A percentile compares a stretch with the other conserved stretches of the same genome.
These are phyloP conservation scores for Syncephalastrum sp. DNA, from an alignment of 371 early-diverging fungal species.

Conservation along the genomic window DNA sequence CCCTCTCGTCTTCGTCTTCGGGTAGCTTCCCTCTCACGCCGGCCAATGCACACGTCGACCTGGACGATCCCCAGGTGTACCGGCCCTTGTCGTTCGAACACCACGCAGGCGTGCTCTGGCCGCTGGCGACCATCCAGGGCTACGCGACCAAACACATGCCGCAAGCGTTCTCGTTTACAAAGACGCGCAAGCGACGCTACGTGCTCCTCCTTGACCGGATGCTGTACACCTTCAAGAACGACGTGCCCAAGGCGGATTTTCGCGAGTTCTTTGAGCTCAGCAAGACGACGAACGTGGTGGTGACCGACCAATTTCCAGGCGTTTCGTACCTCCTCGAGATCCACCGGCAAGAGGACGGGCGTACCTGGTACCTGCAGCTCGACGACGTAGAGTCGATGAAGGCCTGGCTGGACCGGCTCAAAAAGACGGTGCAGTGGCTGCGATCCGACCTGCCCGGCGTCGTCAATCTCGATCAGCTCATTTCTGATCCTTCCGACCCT, in stretches of 20 bases:
- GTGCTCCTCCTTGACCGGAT: constrained; percentile 33
- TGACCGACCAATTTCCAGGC: constrained; percentile 35
- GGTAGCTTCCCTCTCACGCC: background rate
- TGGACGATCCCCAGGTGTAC: constrained; percentile 7
- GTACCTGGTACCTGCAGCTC: constrained; percentile 35
- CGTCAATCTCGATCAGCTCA: background rate
- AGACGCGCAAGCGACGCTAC: constrained; percentile 26
- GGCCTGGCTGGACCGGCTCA: constrained; percentile 30
- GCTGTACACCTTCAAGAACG: constrained; percentile 35
- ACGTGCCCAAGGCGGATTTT: constrained; percentile 20
- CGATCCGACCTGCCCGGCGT: constrained; percentile 5
- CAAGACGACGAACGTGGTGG: constrained; percentile 30
- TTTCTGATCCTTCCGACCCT: no score
- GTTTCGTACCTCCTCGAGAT: constrained; percentile 34
- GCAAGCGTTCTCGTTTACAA: constrained; percentile 37
- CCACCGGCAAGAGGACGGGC: constrained; percentile 17
- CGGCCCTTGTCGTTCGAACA: constrained; percentile 6
- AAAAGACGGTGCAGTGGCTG: constrained; percentile 20
- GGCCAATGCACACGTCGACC: background rate
- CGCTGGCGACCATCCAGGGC: constrained; percentile 28
- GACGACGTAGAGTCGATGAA: constrained; percentile 33
- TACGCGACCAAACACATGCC: constrained; percentile 37
- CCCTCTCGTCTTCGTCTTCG: no score
- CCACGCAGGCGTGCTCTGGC: constrained; percentile 14
- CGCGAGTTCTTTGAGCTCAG: constrained; percentile 35